Conservation (phyloP, 495 filamentous ascomycete species). For the Trichoderma reesei region DNA sequence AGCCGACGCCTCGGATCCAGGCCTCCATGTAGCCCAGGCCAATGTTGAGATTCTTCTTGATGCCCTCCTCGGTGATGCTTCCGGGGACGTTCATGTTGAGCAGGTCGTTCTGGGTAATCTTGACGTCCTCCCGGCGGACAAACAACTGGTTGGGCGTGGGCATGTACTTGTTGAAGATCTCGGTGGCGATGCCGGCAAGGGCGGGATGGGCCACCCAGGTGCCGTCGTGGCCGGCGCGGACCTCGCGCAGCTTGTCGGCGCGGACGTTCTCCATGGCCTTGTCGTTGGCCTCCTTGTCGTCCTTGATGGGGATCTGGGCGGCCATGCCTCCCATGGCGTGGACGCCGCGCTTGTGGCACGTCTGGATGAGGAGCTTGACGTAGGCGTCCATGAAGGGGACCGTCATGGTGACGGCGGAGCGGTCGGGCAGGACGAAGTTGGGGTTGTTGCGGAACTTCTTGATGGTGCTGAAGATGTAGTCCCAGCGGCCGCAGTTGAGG, state of each 20-base stretch:
- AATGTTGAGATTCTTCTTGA: constrained; percentile 97
- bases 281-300: constrained; percentile 81
- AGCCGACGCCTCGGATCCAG: constrained; percentile 90
- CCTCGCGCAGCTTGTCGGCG: constrained; percentile 94
- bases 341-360: constrained; percentile 88
- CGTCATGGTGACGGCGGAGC: constrained; percentile 89
- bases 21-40: constrained; percentile 98
- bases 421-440: constrained; percentile 88
- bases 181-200: constrained; percentile 75
- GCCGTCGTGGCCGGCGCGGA: constrained; percentile 89
- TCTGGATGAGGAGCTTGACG: constrained; percentile 89
- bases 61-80: constrained; percentile 86
- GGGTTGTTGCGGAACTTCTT: constrained; percentile 97
- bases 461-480: constrained; percentile 99
- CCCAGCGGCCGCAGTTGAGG: constrained; percentile 97
- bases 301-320: constrained; percentile 97
- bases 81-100: constrained; percentile 98
- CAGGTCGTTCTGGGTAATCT: constrained; percentile 78
- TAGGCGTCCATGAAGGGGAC: constrained; percentile 99
- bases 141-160: constrained; percentile 97
- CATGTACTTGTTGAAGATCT: constrained; percentile 98
- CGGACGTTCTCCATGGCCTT: constrained; percentile 89
- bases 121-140: constrained; percentile 79
- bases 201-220: constrained; percentile 97
- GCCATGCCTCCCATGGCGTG: constrained; percentile 99